phyloP scores from a whole-genome alignment of 2,329 filamentous ascomycete species.

The Fusarium incarnatum region DNA sequence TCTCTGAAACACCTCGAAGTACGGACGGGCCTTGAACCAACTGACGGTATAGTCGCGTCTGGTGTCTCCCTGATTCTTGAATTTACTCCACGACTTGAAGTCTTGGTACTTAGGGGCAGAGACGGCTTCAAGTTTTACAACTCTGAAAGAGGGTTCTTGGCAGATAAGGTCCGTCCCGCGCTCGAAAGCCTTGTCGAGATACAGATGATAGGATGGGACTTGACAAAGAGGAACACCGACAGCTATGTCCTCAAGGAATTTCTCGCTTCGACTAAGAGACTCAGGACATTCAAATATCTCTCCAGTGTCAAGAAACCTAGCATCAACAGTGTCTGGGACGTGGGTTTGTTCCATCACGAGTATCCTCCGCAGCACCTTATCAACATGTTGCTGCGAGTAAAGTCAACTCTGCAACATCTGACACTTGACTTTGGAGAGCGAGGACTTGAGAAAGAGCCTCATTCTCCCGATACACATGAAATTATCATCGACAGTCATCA shows the following conservation, averaged over 20 bases:
- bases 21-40: background rate
- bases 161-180: fast-evolving
- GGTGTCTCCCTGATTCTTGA: background rate
- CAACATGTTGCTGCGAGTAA: background rate
- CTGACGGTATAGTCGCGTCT: background rate
- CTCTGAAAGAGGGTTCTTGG: fast-evolving
- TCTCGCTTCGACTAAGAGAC: background rate
- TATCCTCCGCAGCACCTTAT: background rate
- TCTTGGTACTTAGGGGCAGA: background rate
- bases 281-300: background rate
- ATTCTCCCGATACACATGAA: no score
- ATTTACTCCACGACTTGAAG: background rate
- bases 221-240: background rate
- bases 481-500: background rate
- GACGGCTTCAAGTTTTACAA: background rate
- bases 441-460: no score
- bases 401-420: background rate
- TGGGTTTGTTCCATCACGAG: background rate
- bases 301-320: background rate
- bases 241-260: background rate
- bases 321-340: fast-evolving
- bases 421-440: background rate
- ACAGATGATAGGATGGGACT: background rate
- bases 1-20: background rate
- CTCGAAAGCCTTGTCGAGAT: background rate